Conservation (phyloP, 305 asterid species). For the Fraxinus greggii region DNA sequence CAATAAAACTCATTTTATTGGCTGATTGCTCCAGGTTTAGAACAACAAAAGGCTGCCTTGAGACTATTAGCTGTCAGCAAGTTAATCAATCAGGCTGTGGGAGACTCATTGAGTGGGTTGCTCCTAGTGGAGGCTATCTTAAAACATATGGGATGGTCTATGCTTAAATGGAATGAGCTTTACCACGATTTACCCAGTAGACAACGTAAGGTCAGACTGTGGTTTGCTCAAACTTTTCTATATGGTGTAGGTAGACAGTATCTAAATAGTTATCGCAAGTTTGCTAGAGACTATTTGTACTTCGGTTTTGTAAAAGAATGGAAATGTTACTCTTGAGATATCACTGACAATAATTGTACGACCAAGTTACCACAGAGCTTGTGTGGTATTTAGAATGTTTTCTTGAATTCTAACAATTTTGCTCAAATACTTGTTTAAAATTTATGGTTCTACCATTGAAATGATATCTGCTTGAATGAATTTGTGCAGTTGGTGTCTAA, state of each 20-base stretch:
- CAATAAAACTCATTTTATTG: constrained; percentile 5
- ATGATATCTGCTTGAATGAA: background rate
- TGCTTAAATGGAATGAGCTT: constrained; percentile 68
- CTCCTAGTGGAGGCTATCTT: constrained; percentile 83
- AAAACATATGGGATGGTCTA: constrained; percentile 68
- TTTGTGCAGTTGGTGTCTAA: background rate
- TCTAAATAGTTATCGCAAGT: constrained; percentile 12
- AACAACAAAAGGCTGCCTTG: constrained; percentile 67
- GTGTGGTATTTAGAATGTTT: background rate
- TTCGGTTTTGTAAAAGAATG: background rate
- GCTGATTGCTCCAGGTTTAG: constrained; percentile 54
- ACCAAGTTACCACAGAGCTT: background rate
- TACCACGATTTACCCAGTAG: constrained; percentile 86
- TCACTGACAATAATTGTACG: background rate
- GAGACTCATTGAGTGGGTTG: constrained; percentile 82
- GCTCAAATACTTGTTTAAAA: background rate
- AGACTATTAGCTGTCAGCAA: constrained; percentile 76
- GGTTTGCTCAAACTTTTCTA: background rate
- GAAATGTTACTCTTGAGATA: background rate
- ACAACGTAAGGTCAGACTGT: constrained; percentile 69
- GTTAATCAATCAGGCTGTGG: constrained; percentile 90
- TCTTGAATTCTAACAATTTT: background rate
- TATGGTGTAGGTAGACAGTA: background rate
- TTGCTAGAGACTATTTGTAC: background rate
- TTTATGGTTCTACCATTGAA: background rate